Evolutionary conservation across 2,329 filamentous ascomycete species (phyloP).

Genomic region (Phoma sp.): DNA sequence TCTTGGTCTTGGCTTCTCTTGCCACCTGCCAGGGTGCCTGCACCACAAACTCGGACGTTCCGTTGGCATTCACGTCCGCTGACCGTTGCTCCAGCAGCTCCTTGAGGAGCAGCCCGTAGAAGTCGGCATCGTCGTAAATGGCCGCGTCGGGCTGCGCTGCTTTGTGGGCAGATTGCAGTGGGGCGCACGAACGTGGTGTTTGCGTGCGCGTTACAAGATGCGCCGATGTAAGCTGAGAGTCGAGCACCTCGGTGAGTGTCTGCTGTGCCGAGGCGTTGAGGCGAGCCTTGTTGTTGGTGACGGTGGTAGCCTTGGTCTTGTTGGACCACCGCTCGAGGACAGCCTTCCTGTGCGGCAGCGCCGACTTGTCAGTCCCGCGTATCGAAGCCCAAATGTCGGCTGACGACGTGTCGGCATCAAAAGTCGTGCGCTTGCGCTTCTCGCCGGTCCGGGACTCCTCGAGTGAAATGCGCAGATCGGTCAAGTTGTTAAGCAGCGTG

Average conservation of each 20-base stretch:
- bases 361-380: slow-evolving; percentile 66
- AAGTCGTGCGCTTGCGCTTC: slow-evolving; percentile 63
- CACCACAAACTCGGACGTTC: slow-evolving; percentile 56
- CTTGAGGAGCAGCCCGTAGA: slow-evolving; percentile 92
- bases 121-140: slow-evolving; percentile 92
- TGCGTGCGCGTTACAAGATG: slow-evolving; percentile 72
- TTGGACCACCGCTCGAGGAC: slow-evolving; percentile 89
- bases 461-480: slow-evolving; percentile 70
- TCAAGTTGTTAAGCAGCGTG: slow-evolving; percentile 82
- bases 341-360: slow-evolving; percentile 68
- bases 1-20: slow-evolving; percentile 82
- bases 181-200: slow-evolving; percentile 77
- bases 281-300: slow-evolving; percentile 60
- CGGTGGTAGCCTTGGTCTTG: slow-evolving; percentile 71
- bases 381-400: slow-evolving; percentile 76
- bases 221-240: slow-evolving; percentile 72
- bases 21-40: slow-evolving; percentile 65
- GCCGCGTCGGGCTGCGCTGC: slow-evolving; percentile 39
- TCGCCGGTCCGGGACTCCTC: slow-evolving; percentile 59
- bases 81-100: slow-evolving; percentile 91
- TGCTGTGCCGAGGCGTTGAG: slow-evolving; percentile 66
- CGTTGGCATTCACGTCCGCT: slow-evolving; percentile 60
- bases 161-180: slow-evolving; percentile 63
- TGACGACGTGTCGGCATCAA: slow-evolving; percentile 64
- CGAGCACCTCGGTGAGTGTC: slow-evolving; percentile 70